Evolutionary conservation across 2,329 filamentous ascomycete genomes (phyloP).

Genomic region (Bipolaris oryzae): DNA sequence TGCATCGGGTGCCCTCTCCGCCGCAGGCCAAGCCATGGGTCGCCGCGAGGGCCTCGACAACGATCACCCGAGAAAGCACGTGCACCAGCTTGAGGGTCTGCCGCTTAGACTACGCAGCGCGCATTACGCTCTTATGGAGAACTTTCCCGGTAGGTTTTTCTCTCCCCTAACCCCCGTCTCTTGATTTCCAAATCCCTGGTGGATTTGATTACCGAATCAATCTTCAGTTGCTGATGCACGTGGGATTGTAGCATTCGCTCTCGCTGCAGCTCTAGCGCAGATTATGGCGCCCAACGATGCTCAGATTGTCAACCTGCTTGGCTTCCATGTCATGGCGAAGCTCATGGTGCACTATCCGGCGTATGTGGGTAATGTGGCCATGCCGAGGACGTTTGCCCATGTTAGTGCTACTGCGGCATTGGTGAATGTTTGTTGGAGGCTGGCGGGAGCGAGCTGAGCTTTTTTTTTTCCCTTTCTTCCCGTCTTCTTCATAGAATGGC

Average conservation of each 20-base stretch:
- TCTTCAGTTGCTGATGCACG: not conserved
- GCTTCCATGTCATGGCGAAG: slow-evolving; percentile 31
- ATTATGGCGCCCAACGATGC: slow-evolving; percentile 28
- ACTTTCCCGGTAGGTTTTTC: slow-evolving; percentile 25
- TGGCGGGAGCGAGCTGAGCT: slow-evolving; percentile 21
- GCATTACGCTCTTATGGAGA: slow-evolving; percentile 32
- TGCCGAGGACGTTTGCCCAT: slow-evolving; percentile 26
- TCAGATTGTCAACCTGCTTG: slow-evolving; percentile 30
- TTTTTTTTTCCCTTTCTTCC: no score
- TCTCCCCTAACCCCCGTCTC: not conserved
- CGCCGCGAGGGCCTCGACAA: slow-evolving; percentile 23
- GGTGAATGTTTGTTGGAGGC: slow-evolving; percentile 31
- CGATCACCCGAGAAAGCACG: slow-evolving; percentile 27
- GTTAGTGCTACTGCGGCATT: slow-evolving; percentile 30
- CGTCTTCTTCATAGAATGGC: no score
- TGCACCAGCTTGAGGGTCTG: slow-evolving; percentile 18
- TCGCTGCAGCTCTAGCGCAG: slow-evolving; percentile 30
- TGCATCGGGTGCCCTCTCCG: slow-evolving; percentile 27
- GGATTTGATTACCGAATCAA: not conserved
- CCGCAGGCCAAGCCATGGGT: slow-evolving; percentile 31
- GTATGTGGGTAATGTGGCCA: slow-evolving; percentile 26
- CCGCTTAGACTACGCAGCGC: slow-evolving; percentile 29
- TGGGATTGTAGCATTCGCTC: slow-evolving; percentile 20
- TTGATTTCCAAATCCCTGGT: not conserved
- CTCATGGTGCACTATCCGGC: slow-evolving; percentile 29